phyloP scores from a whole-genome alignment of 164 flowering plant genomes.

The Nymphaea colorata region DNA sequence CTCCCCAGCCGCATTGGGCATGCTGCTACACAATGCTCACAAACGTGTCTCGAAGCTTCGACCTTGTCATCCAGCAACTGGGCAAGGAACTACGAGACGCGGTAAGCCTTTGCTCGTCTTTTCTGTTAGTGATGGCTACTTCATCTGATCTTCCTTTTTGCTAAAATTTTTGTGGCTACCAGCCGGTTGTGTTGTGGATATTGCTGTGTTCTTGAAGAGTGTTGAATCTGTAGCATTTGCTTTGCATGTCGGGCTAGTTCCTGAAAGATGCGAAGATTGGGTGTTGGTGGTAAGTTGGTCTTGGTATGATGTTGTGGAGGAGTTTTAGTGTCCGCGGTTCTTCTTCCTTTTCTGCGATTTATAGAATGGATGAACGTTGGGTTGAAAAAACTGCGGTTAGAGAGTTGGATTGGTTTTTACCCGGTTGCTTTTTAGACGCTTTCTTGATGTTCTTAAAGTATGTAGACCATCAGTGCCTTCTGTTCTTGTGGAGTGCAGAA shows the following conservation, averaged over 20 bases:
- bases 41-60: conserved; percentile 79
- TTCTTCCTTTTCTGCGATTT: background rate
- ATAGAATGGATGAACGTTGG: no score
- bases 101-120: conserved; percentile 20
- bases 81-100: conserved; percentile 73
- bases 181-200: background rate
- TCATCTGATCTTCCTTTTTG: background rate
- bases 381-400: no score
- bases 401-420: no score
- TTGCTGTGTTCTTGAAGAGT: background rate
- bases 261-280: background rate
- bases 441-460: no score
- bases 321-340: background rate
- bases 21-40: conserved; percentile 86
- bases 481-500: no score
- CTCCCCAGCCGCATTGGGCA: conserved; percentile 69
- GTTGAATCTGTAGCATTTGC: background rate
- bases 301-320: background rate
- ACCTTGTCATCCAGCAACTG: conserved; percentile 88
- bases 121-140: background rate
- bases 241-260: background rate
- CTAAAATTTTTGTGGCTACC: background rate
- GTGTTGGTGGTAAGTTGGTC: no score
- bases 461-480: no score
- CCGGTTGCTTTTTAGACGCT: no score